Percentiles rank a stretch among this genome's conserved stretches.
Evolutionary conservation across 1,139 yeast genomes (phyloP).

Genomic region (Yamadazyma epiphylla): DNA sequence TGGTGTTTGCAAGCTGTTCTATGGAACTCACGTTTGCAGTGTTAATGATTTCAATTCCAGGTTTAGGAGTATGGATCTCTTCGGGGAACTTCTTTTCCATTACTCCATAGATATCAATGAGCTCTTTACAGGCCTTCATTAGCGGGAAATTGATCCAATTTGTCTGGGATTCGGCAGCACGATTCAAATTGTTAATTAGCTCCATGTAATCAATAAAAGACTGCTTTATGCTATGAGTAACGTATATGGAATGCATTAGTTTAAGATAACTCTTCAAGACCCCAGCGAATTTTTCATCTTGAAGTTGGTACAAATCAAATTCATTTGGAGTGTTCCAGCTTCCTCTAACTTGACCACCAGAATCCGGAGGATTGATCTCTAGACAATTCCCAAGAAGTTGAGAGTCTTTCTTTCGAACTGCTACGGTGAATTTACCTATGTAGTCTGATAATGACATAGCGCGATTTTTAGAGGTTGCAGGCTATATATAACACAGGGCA

Average conservation of each 20-base stretch:
- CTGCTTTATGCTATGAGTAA: conserved; percentile 30
- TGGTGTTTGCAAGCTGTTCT: conserved; percentile 59
- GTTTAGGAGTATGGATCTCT: conserved; percentile 10
- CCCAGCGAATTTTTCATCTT: conserved; percentile 33
- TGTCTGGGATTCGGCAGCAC: conserved; percentile 60
- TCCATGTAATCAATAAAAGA: conserved; percentile 40
- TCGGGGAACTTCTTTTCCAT: conserved; percentile 31
- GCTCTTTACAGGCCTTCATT: conserved; percentile 51
- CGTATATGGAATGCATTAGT: conserved; percentile 36
- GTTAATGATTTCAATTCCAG: conserved; percentile 6
- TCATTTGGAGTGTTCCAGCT: conserved; percentile 35
- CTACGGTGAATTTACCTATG: neutral
- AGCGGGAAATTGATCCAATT: conserved; percentile 68
- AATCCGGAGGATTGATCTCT: conserved; percentile 32
- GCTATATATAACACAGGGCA: neutral
- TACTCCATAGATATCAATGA: conserved; percentile 45
- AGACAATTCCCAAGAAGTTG: conserved; percentile 17
- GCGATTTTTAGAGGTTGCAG: neutral
- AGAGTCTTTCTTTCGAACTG: neutral
- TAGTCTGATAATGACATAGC: neutral
- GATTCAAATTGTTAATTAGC: conserved; percentile 46
- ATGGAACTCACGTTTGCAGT: conserved; percentile 19
- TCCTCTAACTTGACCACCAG: conserved; percentile 24
- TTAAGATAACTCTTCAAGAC: conserved; percentile 32
- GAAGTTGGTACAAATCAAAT: conserved; percentile 32